Evolutionary conservation across 176 grass and related monocot genomes (phyloP).

Genomic region (Hordeum vulgare): DNA sequence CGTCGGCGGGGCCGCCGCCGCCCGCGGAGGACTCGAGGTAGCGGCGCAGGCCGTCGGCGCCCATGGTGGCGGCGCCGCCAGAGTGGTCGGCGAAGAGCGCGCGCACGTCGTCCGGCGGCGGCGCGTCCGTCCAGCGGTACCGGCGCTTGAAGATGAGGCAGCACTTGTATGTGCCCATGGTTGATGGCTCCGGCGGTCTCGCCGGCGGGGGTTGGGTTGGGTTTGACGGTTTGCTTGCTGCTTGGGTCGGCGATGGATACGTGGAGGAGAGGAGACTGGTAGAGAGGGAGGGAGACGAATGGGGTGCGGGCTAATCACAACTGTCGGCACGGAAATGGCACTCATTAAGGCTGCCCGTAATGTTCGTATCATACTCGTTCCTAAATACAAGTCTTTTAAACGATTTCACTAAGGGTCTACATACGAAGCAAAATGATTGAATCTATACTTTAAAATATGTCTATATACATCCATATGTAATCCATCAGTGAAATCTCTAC

Average conservation of each 20-base stretch:
- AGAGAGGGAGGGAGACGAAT: neutral
- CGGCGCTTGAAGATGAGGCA: conserved; percentile 82
- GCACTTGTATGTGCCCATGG: conserved; percentile 59
- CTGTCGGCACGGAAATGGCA: neutral
- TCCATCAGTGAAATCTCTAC: too few relatives aligned
- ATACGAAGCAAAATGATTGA: too few relatives aligned
- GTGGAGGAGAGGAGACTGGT: neutral
- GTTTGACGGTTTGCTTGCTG: neutral
- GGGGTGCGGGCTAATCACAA: neutral
- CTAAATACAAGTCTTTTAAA: too few relatives aligned
- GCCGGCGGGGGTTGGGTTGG: neutral
- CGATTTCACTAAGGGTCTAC: too few relatives aligned
- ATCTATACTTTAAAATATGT: too few relatives aligned
- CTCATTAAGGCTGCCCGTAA: too few relatives aligned
- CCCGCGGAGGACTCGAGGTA: conserved; percentile 34
- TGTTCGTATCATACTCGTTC: too few relatives aligned
- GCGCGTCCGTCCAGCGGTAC: conserved; percentile 60
- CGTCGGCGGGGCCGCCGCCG: neutral
- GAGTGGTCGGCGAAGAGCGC: conserved; percentile 38
- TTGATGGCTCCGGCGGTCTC: neutral
- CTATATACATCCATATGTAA: too few relatives aligned
- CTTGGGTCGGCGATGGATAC: neutral
- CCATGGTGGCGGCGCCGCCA: conserved; percentile 31
- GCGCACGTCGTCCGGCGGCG: conserved; percentile 63
- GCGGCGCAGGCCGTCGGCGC: conserved; percentile 45